Evolutionary conservation across 2,329 filamentous ascomycete genomes (phyloP).

Genomic region (Clonostachys sp.): DNA sequence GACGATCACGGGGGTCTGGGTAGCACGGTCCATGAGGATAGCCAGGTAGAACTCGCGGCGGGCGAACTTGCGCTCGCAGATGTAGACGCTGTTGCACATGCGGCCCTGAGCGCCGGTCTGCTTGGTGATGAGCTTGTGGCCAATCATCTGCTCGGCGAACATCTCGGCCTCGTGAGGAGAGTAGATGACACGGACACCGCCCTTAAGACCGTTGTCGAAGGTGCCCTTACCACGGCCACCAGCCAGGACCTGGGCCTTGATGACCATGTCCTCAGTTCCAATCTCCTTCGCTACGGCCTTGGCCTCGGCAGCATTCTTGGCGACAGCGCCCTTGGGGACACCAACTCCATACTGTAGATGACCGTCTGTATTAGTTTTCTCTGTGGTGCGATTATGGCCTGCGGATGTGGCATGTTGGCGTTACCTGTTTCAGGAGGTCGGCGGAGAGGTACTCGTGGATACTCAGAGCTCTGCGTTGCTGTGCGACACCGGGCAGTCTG

Average conservation of each 20-base stretch:
- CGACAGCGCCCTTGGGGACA: constrained; percentile 85
- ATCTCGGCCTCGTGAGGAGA: constrained; percentile 94
- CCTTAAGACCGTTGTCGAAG: constrained; percentile 98
- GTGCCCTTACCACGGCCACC: constrained; percentile 96
- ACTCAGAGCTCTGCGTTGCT: constrained; percentile 85
- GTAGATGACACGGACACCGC: constrained; percentile 97
- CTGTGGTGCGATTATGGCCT: not conserved
- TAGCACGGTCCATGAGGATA: constrained; percentile 93
- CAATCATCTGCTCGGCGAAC: constrained; percentile 99
- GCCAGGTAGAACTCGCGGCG: constrained; percentile 98
- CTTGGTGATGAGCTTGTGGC: constrained; percentile 99
- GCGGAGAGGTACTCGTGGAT: constrained; percentile 99
- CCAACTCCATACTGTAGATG: constrained; percentile 79
- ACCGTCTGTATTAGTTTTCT: not conserved
- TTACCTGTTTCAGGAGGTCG: constrained; percentile 75
- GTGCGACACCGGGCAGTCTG: constrained; percentile 60
- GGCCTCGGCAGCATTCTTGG: constrained; percentile 78
- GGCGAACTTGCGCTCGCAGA: constrained; percentile 99
- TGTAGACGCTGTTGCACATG: constrained; percentile 96
- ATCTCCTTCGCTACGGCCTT: constrained; percentile 88
- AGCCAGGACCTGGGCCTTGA: constrained; percentile 98
- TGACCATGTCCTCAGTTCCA: constrained; percentile 94
- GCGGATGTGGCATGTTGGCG: constrained; percentile 4
- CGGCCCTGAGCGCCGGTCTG: constrained; percentile 92
- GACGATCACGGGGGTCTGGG: constrained; percentile 91